Percentiles rank a stretch among this genome's conserved stretches.
phyloP scores from a whole-genome alignment of 2,329 filamentous ascomycete species.

The Pleurostoma richardsiae region DNA sequence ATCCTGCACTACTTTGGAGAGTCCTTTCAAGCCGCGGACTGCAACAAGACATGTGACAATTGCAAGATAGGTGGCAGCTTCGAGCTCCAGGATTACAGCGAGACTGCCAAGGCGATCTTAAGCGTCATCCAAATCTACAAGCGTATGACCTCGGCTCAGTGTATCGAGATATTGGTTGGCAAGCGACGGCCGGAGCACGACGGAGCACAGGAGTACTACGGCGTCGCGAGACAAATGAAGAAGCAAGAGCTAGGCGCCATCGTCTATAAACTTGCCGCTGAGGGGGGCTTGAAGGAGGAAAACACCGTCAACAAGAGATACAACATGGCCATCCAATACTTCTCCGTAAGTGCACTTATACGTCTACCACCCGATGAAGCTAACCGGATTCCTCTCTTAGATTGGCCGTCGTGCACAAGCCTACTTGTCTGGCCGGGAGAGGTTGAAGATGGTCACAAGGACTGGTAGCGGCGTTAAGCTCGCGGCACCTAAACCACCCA shows the following conservation, averaged over 20 bases:
- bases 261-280: conserved; percentile 70
- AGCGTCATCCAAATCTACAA: conserved; percentile 56
- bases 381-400: conserved; percentile 11
- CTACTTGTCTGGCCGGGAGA: conserved; percentile 39
- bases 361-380: not conserved
- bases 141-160: conserved; percentile 70
- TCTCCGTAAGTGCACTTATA: conserved; percentile 48
- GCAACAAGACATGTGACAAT: conserved; percentile 79
- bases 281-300: conserved; percentile 68
- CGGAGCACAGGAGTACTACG: conserved; percentile 51
- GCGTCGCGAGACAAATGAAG: conserved; percentile 63
- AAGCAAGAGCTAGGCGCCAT: conserved; percentile 77
- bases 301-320: conserved; percentile 56
- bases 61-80: conserved; percentile 71
- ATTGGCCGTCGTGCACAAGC: conserved; percentile 32
- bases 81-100: conserved; percentile 70
- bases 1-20: conserved; percentile 95
- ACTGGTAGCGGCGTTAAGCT: conserved; percentile 23
- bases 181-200: conserved; percentile 56
- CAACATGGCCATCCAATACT: conserved; percentile 71
- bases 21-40: conserved; percentile 66
- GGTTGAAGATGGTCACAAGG: conserved; percentile 36
- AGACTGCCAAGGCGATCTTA: conserved; percentile 67
- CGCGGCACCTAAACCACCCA: conserved; percentile 21
- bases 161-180: conserved; percentile 79